These are phyloP conservation scores for Aspergillus piperis DNA, from an alignment of 2,329 filamentous ascomycete species.

Conservation along the genomic window DNA sequence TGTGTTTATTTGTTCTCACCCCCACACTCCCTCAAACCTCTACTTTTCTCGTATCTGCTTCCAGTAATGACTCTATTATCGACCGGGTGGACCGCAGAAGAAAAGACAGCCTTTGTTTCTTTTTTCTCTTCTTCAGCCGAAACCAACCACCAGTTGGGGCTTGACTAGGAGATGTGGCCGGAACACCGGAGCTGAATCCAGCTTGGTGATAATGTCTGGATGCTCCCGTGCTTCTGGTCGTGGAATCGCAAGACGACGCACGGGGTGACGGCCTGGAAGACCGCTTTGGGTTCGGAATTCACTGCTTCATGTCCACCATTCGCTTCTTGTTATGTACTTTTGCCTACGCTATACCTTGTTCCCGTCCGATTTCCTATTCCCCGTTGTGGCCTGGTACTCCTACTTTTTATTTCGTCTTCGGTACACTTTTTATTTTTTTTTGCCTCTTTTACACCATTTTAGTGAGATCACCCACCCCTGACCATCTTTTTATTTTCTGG, in stretches of 20 bases:
- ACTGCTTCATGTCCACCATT: slow-evolving; percentile 33
- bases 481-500: slow-evolving; percentile 27
- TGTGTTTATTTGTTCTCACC: slow-evolving; percentile 28
- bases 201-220: slow-evolving; percentile 16
- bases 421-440: slow-evolving; percentile 18
- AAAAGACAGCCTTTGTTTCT: slow-evolving; percentile 24
- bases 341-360: slow-evolving; percentile 40
- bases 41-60: slow-evolving; percentile 32
- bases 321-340: slow-evolving; percentile 44
- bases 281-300: slow-evolving; percentile 21
- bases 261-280: slow-evolving; percentile 23
- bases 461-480: slow-evolving; percentile 27
- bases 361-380: slow-evolving; percentile 28
- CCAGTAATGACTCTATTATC: slow-evolving; percentile 33
- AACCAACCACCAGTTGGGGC: slow-evolving; percentile 25
- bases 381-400: slow-evolving; percentile 26
- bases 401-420: slow-evolving; percentile 22
- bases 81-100: slow-evolving; percentile 29
- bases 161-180: slow-evolving; percentile 28
- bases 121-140: slow-evolving; percentile 21
- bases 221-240: slow-evolving; percentile 23
- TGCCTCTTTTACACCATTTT: slow-evolving; percentile 26
- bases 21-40: slow-evolving; percentile 34
- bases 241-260: slow-evolving; percentile 28
- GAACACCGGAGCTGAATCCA: slow-evolving; percentile 22